Evolutionary conservation across 2,329 filamentous ascomycete species (phyloP).

Genomic region (Penicillium hesseltinei): DNA sequence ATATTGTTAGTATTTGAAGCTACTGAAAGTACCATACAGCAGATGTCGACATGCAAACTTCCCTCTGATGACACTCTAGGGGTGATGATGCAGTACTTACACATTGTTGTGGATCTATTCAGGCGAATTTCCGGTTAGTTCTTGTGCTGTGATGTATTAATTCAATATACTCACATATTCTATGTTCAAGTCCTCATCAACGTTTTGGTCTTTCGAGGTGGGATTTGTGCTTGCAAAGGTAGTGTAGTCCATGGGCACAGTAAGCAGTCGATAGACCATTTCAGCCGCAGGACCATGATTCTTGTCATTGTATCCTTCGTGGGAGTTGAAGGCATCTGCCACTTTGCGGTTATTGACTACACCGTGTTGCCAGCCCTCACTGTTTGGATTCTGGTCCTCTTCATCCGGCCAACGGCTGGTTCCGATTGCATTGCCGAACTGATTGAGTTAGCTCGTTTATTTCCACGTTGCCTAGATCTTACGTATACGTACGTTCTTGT

Average conservation of each 20-base stretch:
- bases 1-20: not conserved
- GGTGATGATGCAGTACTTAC: not conserved
- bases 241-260: conserved; percentile 15
- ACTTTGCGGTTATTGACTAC: conserved; percentile 24
- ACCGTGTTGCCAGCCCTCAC: conserved; percentile 17
- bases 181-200: conserved; percentile 18
- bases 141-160: not conserved
- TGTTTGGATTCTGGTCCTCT: conserved; percentile 13
- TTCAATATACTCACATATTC: conserved; percentile 37
- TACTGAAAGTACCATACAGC: not conserved
- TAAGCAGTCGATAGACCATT: conserved; percentile 21
- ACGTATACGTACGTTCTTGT: conserved; percentile 4
- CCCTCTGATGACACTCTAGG: too few relatives aligned
- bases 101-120: conserved; percentile 45
- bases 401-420: conserved; percentile 28
- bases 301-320: conserved; percentile 8
- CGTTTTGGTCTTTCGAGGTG: conserved; percentile 10
- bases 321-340: conserved; percentile 15
- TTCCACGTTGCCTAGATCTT: not conserved
- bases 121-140: not conserved
- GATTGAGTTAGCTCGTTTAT: not conserved
- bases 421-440: conserved; percentile 20
- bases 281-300: conserved; percentile 18
- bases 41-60: not conserved
- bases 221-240: conserved; percentile 26